Evolutionary conservation across 345 rosid genomes (phyloP).

Genomic region (Bruguiera sexangula): DNA sequence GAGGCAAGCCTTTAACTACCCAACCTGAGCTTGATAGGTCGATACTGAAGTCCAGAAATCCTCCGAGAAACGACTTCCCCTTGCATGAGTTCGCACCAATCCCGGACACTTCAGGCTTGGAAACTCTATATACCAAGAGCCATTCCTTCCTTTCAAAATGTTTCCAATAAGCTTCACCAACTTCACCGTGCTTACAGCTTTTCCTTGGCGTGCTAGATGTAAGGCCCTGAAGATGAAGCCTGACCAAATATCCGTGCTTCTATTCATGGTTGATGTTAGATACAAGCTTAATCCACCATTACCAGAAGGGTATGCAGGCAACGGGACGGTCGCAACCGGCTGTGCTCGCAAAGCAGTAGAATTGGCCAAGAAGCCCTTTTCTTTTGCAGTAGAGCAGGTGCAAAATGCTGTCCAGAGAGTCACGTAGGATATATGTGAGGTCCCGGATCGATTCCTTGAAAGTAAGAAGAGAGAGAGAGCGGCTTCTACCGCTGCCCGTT

Average conservation of each 20-base stretch:
- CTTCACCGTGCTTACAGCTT: constrained; percentile 23
- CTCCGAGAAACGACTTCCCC: constrained; percentile 2
- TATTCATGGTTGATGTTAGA: constrained; percentile 19
- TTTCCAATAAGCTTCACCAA: constrained; percentile 4
- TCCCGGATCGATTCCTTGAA: constrained; percentile 23
- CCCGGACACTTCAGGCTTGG: constrained; percentile 19
- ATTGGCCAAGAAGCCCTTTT: constrained; percentile 21
- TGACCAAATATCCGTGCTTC: constrained; percentile 18
- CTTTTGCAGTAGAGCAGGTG: constrained; percentile 9
- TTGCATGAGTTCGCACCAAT: constrained; percentile 11
- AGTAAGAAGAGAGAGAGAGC: neutral
- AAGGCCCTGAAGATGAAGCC: constrained; percentile 20
- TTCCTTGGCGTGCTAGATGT: constrained; percentile 23
- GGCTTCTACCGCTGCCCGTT: neutral
- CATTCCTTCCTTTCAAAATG: too few species aligned
- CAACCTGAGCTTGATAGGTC: constrained; percentile 19
- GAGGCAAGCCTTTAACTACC: constrained; percentile 11
- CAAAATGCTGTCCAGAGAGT: constrained; percentile 19
- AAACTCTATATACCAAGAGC: too few species aligned
- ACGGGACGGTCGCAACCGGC: neutral
- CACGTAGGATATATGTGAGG: constrained; percentile 13
- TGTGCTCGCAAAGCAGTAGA: constrained; percentile 19
- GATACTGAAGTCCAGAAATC: constrained; percentile 8
- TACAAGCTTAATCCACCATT: constrained; percentile 14
- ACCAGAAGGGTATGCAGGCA: constrained; percentile 29